Base-by-base conservation (phyloP, 768 basidiomycete species). In the Termitomyces sp. region DNA sequence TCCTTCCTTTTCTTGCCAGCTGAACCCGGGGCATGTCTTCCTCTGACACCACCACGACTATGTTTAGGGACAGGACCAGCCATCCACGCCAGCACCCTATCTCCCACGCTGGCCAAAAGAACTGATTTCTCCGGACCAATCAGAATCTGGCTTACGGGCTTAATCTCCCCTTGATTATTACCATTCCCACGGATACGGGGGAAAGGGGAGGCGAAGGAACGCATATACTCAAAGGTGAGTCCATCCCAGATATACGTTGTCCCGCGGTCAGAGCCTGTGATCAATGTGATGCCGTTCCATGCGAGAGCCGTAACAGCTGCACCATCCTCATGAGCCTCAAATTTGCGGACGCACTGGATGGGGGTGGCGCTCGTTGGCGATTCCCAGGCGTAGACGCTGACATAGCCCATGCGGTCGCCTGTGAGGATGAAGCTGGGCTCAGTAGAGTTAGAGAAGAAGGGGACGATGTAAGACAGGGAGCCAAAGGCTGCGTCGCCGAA, bases 201-300 rank as follows among this genome's bases (percentile, higher is more conserved):
- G 0, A 77, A 60, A 14, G 84, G 82, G 3, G 77, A 75, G 0
- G 75, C 59, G 61, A 91, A 84, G 25, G 75, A 72, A 21, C 85
- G 77, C 46, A 91, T 63, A 4, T 72, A 77, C 34, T 76, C 76
- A 32, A 90, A 76, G 0, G 82, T 86, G 59, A 90, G 71, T 2
- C 80, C 79, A 61, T 92, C 88, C 76, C 84, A 89, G 14, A 88
- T 74, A 17, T 70, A 73, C 3, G 84, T 77, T 6, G 75, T 72
- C 3, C 91, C 91, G 2, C 75, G 68, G 0, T 79, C 74, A 23
- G 87, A 88, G 28, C 91, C 91, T 0, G 84, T 86, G 12, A 81
- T 77, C 46, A 93, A 71, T 16, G 82, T 73, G n/a, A 76, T 56
- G 3, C 79, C 73, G 55, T 81, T 85, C 78, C 86, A 81, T 1